phyloP scores from a whole-genome alignment of 306 rosid species.

The Sechiopsis laciniata region DNA sequence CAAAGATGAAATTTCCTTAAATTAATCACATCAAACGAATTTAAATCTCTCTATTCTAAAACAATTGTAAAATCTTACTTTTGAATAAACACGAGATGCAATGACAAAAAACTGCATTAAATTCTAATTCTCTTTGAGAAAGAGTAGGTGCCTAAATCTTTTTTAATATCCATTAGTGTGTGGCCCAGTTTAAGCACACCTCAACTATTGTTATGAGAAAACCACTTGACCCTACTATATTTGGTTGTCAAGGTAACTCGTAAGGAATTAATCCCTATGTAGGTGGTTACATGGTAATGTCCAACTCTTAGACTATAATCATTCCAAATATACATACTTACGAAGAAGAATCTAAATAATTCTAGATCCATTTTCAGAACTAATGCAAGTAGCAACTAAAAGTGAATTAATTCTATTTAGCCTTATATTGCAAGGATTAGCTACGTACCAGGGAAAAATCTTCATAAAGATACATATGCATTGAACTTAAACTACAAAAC shows the following conservation, averaged over 20 bases:
- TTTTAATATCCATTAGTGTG: background rate
- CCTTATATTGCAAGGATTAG: slow-evolving; percentile 1
- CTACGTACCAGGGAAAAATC: background rate
- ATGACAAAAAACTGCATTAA: background rate
- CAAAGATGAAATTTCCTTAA: background rate
- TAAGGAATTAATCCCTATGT: no score
- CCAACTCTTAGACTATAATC: background rate
- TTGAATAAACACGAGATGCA: background rate
- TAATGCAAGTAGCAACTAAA: background rate
- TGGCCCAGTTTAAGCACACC: no score
- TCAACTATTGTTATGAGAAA: no score
- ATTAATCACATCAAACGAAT: background rate
- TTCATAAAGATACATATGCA: background rate
- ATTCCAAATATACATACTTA: background rate
- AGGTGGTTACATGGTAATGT: background rate
- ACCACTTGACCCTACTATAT: no score
- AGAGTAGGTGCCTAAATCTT: background rate
- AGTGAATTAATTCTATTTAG: background rate
- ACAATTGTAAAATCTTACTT: background rate
- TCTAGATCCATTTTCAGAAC: background rate
- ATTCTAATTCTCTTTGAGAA: background rate
- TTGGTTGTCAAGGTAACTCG: no score
- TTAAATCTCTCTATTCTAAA: background rate
- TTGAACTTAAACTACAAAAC: background rate
- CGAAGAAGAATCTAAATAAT: background rate